A percentile compares a stretch with the other conserved stretches of the same genome.
Conservation (phyloP, 352 stramenopile species). For the Thraustochytrium sp. region DNA sequence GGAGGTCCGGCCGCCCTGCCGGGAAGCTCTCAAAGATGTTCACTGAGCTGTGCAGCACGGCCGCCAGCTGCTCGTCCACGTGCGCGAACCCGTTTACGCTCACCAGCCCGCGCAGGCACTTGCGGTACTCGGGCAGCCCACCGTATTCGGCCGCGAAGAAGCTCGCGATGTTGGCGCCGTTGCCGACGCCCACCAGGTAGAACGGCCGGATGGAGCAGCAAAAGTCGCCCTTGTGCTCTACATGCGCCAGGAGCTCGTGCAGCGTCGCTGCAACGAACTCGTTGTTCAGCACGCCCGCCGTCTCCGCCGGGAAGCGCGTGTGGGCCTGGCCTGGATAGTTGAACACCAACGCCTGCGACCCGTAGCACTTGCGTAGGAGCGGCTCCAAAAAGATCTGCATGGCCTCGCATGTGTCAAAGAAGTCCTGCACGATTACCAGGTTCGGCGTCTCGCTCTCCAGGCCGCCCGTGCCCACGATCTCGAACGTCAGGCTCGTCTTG, state of each 20-base stretch:
- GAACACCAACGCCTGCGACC: conserved; percentile 74
- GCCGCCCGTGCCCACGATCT: conserved; percentile 64
- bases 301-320: conserved; percentile 57
- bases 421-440: conserved; percentile 80
- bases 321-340: conserved; percentile 81
- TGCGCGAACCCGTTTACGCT: conserved; percentile 73
- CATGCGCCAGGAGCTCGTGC: conserved; percentile 71
- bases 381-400: conserved; percentile 76
- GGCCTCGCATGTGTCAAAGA: conserved; percentile 84
- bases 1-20: conserved; percentile 67
- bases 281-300: conserved; percentile 62
- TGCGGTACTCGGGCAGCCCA: conserved; percentile 47
- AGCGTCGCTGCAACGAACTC: conserved; percentile 68
- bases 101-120: conserved; percentile 63
- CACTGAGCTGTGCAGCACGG: conserved; percentile 50
- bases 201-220: conserved; percentile 65
- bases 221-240: conserved; percentile 67
- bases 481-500: conserved; percentile 68
- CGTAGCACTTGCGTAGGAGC: conserved; percentile 67
- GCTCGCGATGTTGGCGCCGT: conserved; percentile 71
- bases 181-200: conserved; percentile 77
- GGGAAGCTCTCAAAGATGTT: conserved; percentile 71
- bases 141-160: conserved; percentile 62
- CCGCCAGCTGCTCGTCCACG: conserved; percentile 52
- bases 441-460: conserved; percentile 66